A percentile compares a stretch with the other conserved stretches of the same genome.
phyloP scores from a whole-genome alignment of 495 filamentous ascomycete species.

The Daldinia childiae region DNA sequence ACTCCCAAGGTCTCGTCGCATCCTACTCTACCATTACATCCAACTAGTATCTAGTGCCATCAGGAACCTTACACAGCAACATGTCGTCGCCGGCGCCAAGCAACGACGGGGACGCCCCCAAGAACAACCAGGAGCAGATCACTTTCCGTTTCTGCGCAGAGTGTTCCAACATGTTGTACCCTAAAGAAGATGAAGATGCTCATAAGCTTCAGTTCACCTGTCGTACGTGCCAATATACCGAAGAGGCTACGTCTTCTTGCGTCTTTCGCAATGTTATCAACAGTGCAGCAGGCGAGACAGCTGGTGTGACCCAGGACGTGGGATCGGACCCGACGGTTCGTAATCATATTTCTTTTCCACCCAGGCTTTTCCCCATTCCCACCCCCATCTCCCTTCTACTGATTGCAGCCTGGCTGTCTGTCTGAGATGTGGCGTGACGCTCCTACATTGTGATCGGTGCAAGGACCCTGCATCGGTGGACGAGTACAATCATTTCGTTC shows the following conservation, averaged over 20 bases:
- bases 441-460: conserved; percentile 43
- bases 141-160: conserved; percentile 97
- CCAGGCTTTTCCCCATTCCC: conserved; percentile 9
- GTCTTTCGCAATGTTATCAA: conserved; percentile 92
- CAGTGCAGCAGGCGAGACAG: conserved; percentile 90
- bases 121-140: conserved; percentile 76
- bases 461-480: conserved; percentile 42
- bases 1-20: not conserved
- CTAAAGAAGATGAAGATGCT: conserved; percentile 80
- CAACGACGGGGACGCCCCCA: conserved; percentile 59
- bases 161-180: conserved; percentile 98
- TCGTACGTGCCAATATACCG: conserved; percentile 89
- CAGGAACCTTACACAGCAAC: conserved; percentile 2
- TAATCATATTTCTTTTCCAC: conserved; percentile 55
- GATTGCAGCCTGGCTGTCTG: conserved; percentile 40
- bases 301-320: conserved; percentile 96
- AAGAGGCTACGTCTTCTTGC: conserved; percentile 83
- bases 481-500: conserved; percentile 41
- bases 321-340: conserved; percentile 96
- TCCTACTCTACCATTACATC: not conserved
- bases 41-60: not conserved
- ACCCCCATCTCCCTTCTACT: conserved; percentile 20
- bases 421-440: conserved; percentile 45
- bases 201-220: conserved; percentile 69
- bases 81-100: conserved; percentile 73